Evolutionary conservation across 2,329 filamentous ascomycete species (phyloP), one percentile per base, ranked within the genome.

Genomic region (Aspergillus fumigatiaffinis): DNA sequence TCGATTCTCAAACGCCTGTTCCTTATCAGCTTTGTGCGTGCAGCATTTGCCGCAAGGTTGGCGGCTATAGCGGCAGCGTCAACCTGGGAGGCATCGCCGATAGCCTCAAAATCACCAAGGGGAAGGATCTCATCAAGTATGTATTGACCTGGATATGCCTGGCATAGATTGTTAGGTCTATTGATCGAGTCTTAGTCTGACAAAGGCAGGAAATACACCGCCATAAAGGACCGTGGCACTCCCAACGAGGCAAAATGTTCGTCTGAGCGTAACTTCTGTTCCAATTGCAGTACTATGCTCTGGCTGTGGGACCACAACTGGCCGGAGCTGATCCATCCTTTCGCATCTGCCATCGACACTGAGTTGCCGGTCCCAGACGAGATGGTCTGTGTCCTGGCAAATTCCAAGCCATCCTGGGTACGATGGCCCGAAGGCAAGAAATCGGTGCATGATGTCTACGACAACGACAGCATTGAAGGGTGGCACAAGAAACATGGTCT

Each of bases 21-120:
- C 79, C 78, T 0, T 81, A 79, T 57, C 77, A 80, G 62, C 68
- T 80, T 29, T 81, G 79, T 55, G 76, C 76, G 38, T 80, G 78
- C 63, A 76, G 76, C 58, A 81, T 80, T 61, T 81, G 78, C 56
- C 77, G 78, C 51, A 80, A 80, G 66, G 70, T 77, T 29, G 76
- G 75, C 12, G 78, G 78, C 14, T 75, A 78, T 58, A 67, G 67
- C 26, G 77, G 78, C n/a, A 70, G 70, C 50, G 76, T 80, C 28
- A 80, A 81, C 60, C 66, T 80, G 2, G 78, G 78, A 9, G 77
- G 74, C 1, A 73, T 79, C n/a, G 73, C 73, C 5, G 64, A 75
- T 51, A 77, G 73, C 4, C 62, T 80, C 8, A 64, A 77, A 23
- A 69, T 79, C 28, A 69, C 60, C 38, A 77, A 76, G 60, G 78